A percentile compares a stretch with the other conserved stretches of the same genome.
phyloP scores from a whole-genome alignment of 164 flowering plant genomes.

The Umbellularia californica region DNA sequence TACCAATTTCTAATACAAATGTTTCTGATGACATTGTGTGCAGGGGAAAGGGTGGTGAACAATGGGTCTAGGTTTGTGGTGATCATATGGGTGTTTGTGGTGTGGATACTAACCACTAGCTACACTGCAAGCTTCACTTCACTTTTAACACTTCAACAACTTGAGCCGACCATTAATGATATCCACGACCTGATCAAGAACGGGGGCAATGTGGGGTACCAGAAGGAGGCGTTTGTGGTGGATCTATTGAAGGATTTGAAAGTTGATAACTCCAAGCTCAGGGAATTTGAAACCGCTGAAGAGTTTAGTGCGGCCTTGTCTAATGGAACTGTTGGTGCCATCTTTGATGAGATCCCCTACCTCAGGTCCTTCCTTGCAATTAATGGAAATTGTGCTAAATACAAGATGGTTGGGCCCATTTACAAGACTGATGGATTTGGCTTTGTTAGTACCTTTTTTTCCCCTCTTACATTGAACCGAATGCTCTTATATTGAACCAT shows the following conservation, averaged over 20 bases:
- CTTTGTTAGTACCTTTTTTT: conserved; percentile 34
- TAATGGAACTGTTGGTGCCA: conserved; percentile 39
- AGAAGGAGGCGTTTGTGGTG: conserved; percentile 15
- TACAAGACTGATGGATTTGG: conserved; percentile 44
- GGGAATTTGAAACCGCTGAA: background rate
- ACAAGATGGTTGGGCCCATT: conserved; percentile 32
- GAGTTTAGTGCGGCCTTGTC: conserved; percentile 16
- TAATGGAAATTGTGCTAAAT: conserved; percentile 22
- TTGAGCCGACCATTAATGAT: conserved; percentile 34
- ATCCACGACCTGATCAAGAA: conserved; percentile 12
- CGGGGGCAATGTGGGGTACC: conserved; percentile 19
- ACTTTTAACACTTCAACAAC: conserved; percentile 38
- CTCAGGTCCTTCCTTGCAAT: conserved; percentile 29
- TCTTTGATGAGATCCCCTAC: conserved; percentile 49
- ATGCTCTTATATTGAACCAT: background rate
- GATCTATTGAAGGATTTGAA: conserved; percentile 3
- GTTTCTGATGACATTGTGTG: background rate
- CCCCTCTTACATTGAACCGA: background rate
- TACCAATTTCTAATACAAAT: too few relatives aligned
- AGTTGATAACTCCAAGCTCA: conserved; percentile 10
- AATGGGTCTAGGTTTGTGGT: conserved; percentile 39
- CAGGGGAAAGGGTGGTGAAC: conserved; percentile 43
- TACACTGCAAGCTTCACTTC: conserved; percentile 60
- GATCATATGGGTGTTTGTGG: conserved; percentile 52
- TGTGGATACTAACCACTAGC: conserved; percentile 33